phyloP scores from a whole-genome alignment of 2,329 filamentous ascomycete genomes.

The Periconia sp. region DNA sequence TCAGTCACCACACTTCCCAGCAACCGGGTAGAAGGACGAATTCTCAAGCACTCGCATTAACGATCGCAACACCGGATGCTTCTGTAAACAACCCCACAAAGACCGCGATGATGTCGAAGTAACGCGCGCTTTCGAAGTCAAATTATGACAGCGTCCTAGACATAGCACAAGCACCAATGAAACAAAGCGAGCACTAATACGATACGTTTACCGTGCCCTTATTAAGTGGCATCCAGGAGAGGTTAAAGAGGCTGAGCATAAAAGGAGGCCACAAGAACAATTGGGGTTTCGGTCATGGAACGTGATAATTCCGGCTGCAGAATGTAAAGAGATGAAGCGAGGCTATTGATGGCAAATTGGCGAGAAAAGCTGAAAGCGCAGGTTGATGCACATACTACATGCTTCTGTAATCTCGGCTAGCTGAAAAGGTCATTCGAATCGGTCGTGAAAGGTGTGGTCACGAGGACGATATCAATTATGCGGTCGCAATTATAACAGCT shows the following conservation, averaged over 20 bases:
- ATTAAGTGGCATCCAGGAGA: too few relatives aligned
- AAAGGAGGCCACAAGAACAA: too few relatives aligned
- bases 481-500: slow-evolving; percentile 11
- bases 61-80: slow-evolving; percentile 51
- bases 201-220: too few relatives aligned
- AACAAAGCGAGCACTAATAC: too few relatives aligned
- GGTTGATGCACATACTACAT: slow-evolving; percentile 40
- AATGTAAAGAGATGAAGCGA: slow-evolving; percentile 52
- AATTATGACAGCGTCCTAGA: too few relatives aligned
- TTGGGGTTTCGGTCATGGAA: slow-evolving; percentile 53
- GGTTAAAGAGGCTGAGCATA: too few relatives aligned
- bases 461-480: slow-evolving; percentile 45
- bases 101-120: too few relatives aligned
- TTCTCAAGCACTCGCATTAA: slow-evolving; percentile 37
- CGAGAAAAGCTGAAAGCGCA: slow-evolving; percentile 56
- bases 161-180: too few relatives aligned
- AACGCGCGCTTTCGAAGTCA: too few relatives aligned
- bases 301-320: slow-evolving; percentile 55
- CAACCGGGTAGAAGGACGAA: slow-evolving; percentile 13
- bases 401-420: slow-evolving; percentile 57
- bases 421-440: slow-evolving; percentile 58
- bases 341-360: slow-evolving; percentile 54
- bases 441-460: too few relatives aligned
- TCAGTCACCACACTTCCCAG: slow-evolving; percentile 20
- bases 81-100: slow-evolving; percentile 54